Evolutionary conservation across 2,329 filamentous ascomycete genomes (phyloP), one percentile per base, ranked within the genome.

Genomic region (Aureobasidium sp.): DNA sequence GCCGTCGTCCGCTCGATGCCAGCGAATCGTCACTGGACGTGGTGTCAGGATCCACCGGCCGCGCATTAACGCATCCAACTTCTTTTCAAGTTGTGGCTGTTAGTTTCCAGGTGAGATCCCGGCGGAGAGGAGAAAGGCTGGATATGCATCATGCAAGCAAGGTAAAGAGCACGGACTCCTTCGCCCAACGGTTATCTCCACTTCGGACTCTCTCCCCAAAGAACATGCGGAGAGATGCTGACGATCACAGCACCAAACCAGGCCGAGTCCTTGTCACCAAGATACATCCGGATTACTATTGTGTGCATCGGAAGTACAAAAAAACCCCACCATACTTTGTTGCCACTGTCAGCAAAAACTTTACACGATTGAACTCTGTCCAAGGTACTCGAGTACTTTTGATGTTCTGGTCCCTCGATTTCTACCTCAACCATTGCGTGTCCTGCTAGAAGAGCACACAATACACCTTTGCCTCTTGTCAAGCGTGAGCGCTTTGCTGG

Each of bases 51-150:
- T 49, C 45, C 39, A 39, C 45, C 34, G 34, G 45, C 45, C 21
- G 32, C 32, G 44, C 44, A 48, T 37, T 25, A 37, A 16, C n/a
- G n/a, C 21, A 17, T 37, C 44, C 44, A 35, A 48, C 30, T 48
- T 30, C n/a, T n/a, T 48, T 48, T 8, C 32, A 35, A 48, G 44
- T 35, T 48, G 44, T 48, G 44, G 44, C 41, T 45, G 44, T 19
- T 4, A 37, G 30, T 27, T 35, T 48, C 34, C 30, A 35, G 44
- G 30, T 48, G 22, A 11, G n/a, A 48, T 37, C 22, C 44, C 44
- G 44, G 32, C 30, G 32, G 32, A 48, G 30, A 48, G 44, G 44
- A 6, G 7, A 16, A 19, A 27, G 42, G 42, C 30, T 45, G 41
- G 19, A 37, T 14, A 44, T 48, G 44, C 44, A 37, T 21, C 32